phyloP scores from a whole-genome alignment of 148 eudicot species.

The Vaccinium darrowii region DNA sequence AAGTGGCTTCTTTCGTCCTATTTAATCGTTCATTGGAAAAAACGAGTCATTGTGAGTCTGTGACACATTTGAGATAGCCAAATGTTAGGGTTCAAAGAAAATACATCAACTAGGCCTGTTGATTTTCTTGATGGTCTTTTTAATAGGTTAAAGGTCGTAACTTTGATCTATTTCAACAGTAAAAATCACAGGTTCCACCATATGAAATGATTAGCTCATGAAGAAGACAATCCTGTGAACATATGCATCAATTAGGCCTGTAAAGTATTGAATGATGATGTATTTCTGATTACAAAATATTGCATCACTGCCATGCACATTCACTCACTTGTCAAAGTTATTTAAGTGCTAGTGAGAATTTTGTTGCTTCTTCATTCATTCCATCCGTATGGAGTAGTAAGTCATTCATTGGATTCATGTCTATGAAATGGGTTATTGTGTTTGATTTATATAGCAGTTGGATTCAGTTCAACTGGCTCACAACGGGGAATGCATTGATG shows the following conservation, averaged over 20 bases:
- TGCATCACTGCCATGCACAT: conserved; percentile 9
- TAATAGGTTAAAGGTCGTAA: neutral
- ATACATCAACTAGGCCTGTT: neutral
- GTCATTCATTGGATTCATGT: neutral
- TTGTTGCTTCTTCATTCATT: neutral
- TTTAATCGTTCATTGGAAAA: neutral
- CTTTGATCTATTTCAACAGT: neutral
- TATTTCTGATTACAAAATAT: neutral
- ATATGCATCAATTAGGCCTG: neutral
- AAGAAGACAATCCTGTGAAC: neutral
- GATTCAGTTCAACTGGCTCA: conserved; percentile 23
- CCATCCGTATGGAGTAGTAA: neutral
- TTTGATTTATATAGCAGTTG: conserved; percentile 39
- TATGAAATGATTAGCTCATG: neutral
- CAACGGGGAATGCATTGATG: conserved; percentile 25
- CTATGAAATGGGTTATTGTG: neutral
- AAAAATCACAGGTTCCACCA: too few species aligned
- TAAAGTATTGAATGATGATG: neutral
- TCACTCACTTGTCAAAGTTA: neutral
- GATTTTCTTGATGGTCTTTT: neutral
- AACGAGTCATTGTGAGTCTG: neutral
- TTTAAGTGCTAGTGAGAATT: neutral
- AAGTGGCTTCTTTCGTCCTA: neutral
- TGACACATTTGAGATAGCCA: neutral
- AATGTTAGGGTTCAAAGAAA: neutral